Evolutionary conservation across 495 filamentous ascomycete species (phyloP), one percentile per base, ranked within the genome.

Genomic region (Penicillium roqueforti): DNA sequence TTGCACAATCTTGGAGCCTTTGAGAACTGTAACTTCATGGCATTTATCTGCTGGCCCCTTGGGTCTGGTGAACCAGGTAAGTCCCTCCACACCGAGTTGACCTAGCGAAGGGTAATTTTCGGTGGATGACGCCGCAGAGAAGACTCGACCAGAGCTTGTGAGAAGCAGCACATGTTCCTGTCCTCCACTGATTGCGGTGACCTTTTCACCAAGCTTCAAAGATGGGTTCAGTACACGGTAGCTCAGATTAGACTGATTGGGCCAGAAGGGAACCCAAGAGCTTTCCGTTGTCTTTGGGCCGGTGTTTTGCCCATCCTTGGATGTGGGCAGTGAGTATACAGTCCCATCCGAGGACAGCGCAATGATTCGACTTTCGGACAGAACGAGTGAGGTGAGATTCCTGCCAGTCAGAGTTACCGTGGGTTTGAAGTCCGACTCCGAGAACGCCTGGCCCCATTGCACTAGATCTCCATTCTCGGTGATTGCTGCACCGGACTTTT

Each of bases 381-480:
- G 70, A 18, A 80, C 77, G 20, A 96, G 67, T 18, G 85, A 85
- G 26, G 71, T 71, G 45, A 98, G 68, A 57, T 92, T 80, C 68
- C 95, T 96, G 43, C 92, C 93, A 31, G 73, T 83, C 29, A 98
- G 66, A 13, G 92, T 97, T 54, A 76, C 71, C 3, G 76, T 79
- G 0, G 93, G 93, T 4, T 76, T 66, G 39, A 59, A 77, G 29
- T 72, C 66, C 1, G 78, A 72, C 39, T 74, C 72, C 10, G 85
- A 86, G 66, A 85, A 97, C 18, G 77, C 89, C 22, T 74, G 78
- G 3, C 93, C 93, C 93, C 93, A 98, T 69, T 96, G 92, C 14
- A 97, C 75, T 13, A 98, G 72, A 66, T 97, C 88, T 4, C 93
- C 93, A 39, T 86, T 86, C 64, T 95, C 92, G 22, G 82, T 86